A percentile compares a stretch with the other conserved stretches of the same genome.
Evolutionary conservation across 139 green algal genomes (phyloP).

Genomic region (Parachlorella kessleri): DNA sequence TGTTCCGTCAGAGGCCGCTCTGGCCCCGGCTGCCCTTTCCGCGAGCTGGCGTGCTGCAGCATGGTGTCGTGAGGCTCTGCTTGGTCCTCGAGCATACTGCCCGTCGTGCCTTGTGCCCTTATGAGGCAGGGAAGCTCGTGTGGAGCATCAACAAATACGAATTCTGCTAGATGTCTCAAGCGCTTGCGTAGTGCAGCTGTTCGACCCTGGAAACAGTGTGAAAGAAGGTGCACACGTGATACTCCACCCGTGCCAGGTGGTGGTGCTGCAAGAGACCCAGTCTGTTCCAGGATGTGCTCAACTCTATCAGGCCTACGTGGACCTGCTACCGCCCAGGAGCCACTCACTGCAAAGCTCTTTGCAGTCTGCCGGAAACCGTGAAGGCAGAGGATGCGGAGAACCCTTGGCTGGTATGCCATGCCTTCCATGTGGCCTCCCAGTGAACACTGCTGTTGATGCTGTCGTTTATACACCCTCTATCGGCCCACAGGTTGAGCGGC

Average conservation of each 20-base stretch:
- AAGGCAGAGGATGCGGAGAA: constrained; percentile 81
- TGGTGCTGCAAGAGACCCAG: not conserved
- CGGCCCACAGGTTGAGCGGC: no score
- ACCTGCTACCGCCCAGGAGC: not conserved
- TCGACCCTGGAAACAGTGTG: constrained; percentile 47
- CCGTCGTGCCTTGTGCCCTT: not conserved
- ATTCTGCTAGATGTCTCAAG: constrained; percentile 63
- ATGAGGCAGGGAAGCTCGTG: constrained; percentile 64
- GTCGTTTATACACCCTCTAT: no score
- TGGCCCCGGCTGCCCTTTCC: not conserved
- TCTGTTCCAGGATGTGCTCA: not conserved
- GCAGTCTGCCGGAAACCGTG: constrained; percentile 91
- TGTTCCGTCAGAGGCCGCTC: not conserved
- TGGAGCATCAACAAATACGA: constrained; percentile 85
- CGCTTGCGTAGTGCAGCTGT: constrained; percentile 59
- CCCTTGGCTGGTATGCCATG: no score
- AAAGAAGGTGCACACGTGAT: not conserved
- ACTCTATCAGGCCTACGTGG: not conserved
- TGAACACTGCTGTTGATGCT: no score
- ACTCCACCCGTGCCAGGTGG: not conserved
- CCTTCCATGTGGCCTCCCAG: no score
- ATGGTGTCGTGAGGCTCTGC: not conserved
- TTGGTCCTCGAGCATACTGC: not conserved
- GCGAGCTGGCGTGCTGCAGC: not conserved
- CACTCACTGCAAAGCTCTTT: constrained; percentile 57